Base-by-base conservation (phyloP, 306 rosid species). In the Prunus fruticosa region DNA sequence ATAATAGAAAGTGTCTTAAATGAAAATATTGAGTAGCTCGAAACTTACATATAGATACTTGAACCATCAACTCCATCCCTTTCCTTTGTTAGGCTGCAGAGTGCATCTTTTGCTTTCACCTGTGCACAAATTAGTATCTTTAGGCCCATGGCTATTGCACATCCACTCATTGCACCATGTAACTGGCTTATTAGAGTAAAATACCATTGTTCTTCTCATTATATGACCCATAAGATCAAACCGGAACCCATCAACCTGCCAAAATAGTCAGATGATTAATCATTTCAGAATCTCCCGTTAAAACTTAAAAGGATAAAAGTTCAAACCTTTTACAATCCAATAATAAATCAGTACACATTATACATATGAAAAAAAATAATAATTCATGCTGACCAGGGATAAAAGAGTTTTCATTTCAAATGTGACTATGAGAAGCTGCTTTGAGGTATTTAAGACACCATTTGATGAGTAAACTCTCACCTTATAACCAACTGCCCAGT, bases 211-310 rank as follows among this genome's bases (percentile, higher is more conserved):
- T 80, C 91, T 85, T 89, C 87, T 92, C 98, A 95, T 92, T 76
- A 95, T 86, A 76, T 95, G 98, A 77, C 98, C 98, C 98, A 95
- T 90, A 13, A 95, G 95, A 62, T 95, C 98, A 80, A 92, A 95
- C 77, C 97, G 93, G 83, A 95, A 95, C 58, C 98, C 98, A 85
- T 95, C 98, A 84, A 95, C 87, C 98, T 95, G 91, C 60, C 65
- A 76, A 74, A 78, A 79, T 9, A 69, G 49, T 45, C 80, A 72
- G 51, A 58, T 18, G 10, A 54, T 45, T 28, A 47, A 14, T 27
- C 14, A 53, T 32, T 20, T 11, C 2, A 18, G 25, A 66, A 76
- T 32, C 22, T 27, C 50, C 60, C 22, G 56, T 20, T 74, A 25
- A 54, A 62, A 64, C 43, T 62, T 61, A 51, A 20, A 41, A 41